phyloP scores from a whole-genome alignment of 1,284 basidiomycete species.

The Wolfiporia cocos region DNA sequence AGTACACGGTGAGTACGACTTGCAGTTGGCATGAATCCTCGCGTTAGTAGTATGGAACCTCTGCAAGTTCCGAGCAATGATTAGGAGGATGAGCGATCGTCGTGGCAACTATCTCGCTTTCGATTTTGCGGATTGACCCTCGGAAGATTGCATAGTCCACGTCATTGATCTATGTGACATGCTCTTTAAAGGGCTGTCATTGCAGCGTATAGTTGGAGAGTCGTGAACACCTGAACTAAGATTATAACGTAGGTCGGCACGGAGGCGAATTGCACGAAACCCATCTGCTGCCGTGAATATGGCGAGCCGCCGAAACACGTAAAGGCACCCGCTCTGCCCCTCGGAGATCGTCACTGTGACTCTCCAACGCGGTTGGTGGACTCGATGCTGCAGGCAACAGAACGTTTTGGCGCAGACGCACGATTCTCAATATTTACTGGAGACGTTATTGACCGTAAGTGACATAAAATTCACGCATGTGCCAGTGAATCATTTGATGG shows the following conservation, averaged over 20 bases:
- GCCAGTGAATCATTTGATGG: background rate
- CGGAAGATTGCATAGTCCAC: too few species aligned
- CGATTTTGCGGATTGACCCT: too few species aligned
- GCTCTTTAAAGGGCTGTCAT: too few species aligned
- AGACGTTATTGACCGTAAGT: constrained; percentile 52
- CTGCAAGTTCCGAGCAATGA: too few species aligned
- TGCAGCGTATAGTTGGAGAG: too few species aligned
- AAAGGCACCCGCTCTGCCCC: constrained; percentile 37
- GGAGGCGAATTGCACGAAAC: constrained; percentile 49
- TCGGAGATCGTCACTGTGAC: constrained; percentile 45
- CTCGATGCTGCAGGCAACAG: constrained; percentile 42
- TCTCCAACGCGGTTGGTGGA: constrained; percentile 39
- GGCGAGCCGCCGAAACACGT: constrained; percentile 32
- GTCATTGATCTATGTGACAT: too few species aligned
- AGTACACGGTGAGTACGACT: constrained; percentile 35
- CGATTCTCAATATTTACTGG: constrained; percentile 55
- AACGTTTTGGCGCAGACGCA: constrained; percentile 30
- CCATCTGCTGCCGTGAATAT: constrained; percentile 52
- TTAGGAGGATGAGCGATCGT: too few species aligned
- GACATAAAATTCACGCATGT: background rate
- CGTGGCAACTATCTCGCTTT: too few species aligned
- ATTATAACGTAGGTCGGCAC: constrained; percentile 41
- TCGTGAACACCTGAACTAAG: too few species aligned
- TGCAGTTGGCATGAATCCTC: too few species aligned
- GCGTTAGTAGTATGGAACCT: too few species aligned